These are phyloP conservation scores for Kwoniella mangroviensis DNA, from an alignment of 768 basidiomycete genomes.

Conservation along the genomic window DNA sequence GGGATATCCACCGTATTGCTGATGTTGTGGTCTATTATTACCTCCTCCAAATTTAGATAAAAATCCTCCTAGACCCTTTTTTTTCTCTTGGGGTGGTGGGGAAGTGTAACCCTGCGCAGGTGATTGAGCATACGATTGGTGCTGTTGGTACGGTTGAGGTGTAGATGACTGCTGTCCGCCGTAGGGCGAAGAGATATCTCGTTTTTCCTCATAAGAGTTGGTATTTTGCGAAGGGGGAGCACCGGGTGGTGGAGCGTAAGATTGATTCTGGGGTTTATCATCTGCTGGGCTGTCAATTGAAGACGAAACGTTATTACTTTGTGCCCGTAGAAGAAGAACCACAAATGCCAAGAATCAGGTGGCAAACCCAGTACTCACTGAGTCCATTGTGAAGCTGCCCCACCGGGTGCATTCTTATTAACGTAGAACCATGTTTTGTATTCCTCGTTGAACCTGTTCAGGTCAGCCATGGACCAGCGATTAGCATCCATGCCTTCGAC, in stretches of 20 bases:
- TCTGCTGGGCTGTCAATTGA: constrained; percentile 41
- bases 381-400: constrained; percentile 47
- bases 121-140: constrained; percentile 14
- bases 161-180: constrained; percentile 13
- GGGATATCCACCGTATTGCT: constrained; percentile 17
- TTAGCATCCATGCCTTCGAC: not conserved
- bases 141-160: constrained; percentile 17
- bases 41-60: constrained; percentile 40
- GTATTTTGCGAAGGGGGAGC: constrained; percentile 30
- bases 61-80: constrained; percentile 44
- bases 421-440: constrained; percentile 55
- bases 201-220: constrained; percentile 14
- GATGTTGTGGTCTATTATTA: constrained; percentile 16
- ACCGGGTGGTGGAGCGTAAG: constrained; percentile 39
- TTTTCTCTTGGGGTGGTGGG: constrained; percentile 21
- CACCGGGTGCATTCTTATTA: constrained; percentile 47
- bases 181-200: constrained; percentile 6
- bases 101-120: constrained; percentile 8
- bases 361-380: constrained; percentile 41
- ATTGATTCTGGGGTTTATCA: constrained; percentile 26
- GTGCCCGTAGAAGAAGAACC: not conserved
- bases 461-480: not conserved
- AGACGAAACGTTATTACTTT: not conserved
- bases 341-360: not conserved
- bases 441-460: constrained; percentile 45